Evolutionary conservation across 2,329 filamentous ascomycete genomes (phyloP), one percentile per base, ranked within the genome.

Genomic region (Curvularia spicifera): DNA sequence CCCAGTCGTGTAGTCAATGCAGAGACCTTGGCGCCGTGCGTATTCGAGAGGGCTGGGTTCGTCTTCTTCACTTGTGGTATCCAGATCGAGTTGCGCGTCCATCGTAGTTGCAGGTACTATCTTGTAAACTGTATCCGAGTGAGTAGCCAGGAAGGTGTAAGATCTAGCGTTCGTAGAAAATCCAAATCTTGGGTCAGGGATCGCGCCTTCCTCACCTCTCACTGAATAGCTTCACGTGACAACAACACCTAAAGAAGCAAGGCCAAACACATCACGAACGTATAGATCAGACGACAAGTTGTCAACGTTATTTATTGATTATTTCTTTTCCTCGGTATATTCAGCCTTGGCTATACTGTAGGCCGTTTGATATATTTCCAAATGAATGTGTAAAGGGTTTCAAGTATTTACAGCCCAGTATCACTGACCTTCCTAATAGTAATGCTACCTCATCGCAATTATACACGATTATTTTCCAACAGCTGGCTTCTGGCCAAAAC

Each of bases 21-120:
- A 78, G 22, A 83, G 71, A 3, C 76, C 76, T 56, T 82, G 70
- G 48, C 76, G 78, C 24, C 81, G 77, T 20, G 82, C 81, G 61
- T 83, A 84, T 18, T 82, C 78, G 7, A 83, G 68, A 6, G 80
- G 63, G 20, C 76, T 76, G 15, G 72, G 71, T n/a, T 78, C 75
- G 22, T 61, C 58, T 7, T 69, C 62, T 29, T 65, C 50, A 12
- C 65, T 35, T 20, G 10, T 8, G 18, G 47, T 57, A 10, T 51
- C 58, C 6, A 64, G 51, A 20, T 69, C 57, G 9, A 67, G 56
- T 37, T 70, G 66, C 67, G 67, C 15, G 5, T 47, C 46, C 52
- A 58, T 51, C 1, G 28, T 20, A 22, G 4, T 4, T 10, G 39
- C n/a, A 20, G 8, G 4, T 7, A 22, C 15, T 2, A 9, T 15